Conservation (phyloP, 108 stramenopile genomes). For the Nannochloropsis salina region DNA sequence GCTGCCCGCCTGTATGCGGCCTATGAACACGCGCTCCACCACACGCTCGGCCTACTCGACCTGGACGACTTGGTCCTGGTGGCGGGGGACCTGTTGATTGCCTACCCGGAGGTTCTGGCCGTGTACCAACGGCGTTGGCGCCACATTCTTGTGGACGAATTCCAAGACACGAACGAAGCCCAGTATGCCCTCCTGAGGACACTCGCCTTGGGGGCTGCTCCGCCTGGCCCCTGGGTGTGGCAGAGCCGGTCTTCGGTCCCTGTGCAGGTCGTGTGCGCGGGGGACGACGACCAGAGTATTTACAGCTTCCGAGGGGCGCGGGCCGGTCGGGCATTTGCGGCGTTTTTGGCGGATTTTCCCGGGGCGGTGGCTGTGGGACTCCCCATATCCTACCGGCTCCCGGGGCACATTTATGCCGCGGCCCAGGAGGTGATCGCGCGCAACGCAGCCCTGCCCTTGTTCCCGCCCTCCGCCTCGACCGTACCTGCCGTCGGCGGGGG, state of each 20-base stretch:
- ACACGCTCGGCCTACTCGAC: neutral
- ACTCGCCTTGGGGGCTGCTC: neutral
- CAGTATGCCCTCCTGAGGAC: slow-evolving; percentile 37
- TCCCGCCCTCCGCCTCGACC: neutral
- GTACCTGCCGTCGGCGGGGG: too few species aligned
- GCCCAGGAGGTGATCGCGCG: neutral
- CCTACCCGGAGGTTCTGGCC: neutral
- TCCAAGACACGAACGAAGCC: slow-evolving; percentile 40
- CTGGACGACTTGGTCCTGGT: slow-evolving; percentile 14
- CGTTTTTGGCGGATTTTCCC: neutral
- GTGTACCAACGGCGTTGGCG: slow-evolving; percentile 34
- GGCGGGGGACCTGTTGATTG: neutral
- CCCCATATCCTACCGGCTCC: neutral
- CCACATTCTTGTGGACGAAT: slow-evolving; percentile 42
- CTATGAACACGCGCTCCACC: neutral
- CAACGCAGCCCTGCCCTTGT: neutral
- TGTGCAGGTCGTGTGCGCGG: slow-evolving; percentile 36
- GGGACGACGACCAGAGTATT: slow-evolving; percentile 43
- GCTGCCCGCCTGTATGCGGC: neutral
- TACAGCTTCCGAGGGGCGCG: slow-evolving; percentile 33
- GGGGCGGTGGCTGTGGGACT: neutral
- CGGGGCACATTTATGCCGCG: neutral
- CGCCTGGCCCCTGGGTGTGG: neutral
- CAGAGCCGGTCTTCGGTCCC: neutral
- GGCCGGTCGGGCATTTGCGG: slow-evolving; percentile 1